Base-by-base conservation (phyloP, 257 asterid species). In the Scutellaria barbata region DNA sequence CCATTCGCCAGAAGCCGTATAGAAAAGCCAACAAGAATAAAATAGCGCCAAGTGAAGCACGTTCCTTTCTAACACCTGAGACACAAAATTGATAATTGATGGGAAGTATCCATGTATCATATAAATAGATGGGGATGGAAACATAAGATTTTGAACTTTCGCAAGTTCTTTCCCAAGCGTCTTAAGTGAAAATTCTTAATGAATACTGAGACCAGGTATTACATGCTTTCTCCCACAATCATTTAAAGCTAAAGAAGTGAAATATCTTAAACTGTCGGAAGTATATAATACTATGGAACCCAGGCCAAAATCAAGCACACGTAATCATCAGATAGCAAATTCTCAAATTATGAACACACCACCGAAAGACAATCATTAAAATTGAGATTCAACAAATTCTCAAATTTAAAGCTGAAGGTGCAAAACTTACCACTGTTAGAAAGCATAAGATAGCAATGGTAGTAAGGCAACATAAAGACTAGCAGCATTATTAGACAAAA, bases 1-100 rank as follows among this genome's bases (percentile, higher is more conserved):
- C 99, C 90, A 95, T 80, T 73, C 97, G 92, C 99, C 99, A 95
- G 81, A 95, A 95, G 51, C 81, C 96, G 79, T 95, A 95, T n/a
- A 95, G 96, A 84, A 91, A 95, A 60, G 81, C 97, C 71, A 72
- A 78, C 77, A 95, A 78, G 82, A 95, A 95, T 66, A 95, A 22
- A 83, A 81, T 46, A 63, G 96, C 95, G 74, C 88, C 96, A 84
- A 89, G 84, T 11, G 97, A 88, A 80, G 99, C 95, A 60, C 99
- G 86, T 56, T 89, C 90, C 84, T 82, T 86, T 80, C 94, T 88
- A 81, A 95, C 65, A 40, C 98, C 99, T 92, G 86, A 75, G 81
- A 81, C 74, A 57, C 52, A 73, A 79, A 54, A 73, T 40, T 79
- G 47, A 17, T 63, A 61, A 41, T 40, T 47, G 63, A 20, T 20